Evolutionary conservation across 2,329 filamentous ascomycete species (phyloP), one percentile per base, ranked within the genome.

Genomic region (Fusarium sambucinum): DNA sequence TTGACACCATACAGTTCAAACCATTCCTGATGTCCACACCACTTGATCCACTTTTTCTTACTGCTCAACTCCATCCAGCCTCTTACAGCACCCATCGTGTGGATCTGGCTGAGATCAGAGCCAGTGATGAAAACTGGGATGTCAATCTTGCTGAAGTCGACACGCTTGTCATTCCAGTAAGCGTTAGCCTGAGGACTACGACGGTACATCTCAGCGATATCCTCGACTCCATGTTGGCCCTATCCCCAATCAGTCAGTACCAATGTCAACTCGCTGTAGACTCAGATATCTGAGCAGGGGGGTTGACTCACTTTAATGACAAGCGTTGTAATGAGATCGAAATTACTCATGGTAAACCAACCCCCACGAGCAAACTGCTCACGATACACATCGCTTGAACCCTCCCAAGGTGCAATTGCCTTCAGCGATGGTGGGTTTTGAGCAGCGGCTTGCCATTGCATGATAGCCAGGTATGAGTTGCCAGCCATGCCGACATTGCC

Each of bases 401-500:
- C 63, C 7, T 70, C 67, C 58, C 57, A 68, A 5, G 67, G 66
- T 0, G 67, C 67, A 12, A 69, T 70, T 0, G 61, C 62, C 25
- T 67, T 70, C 1, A 70, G 21, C 1, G 62, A 67, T 21, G 67
- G 67, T 13, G 66, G 67, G 1, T 68, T 68, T 8, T 68, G 57
- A 0, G 67, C 62, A 12, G 67, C 67, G 21, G 58, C 54, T 2
- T 64, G 61, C 66, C 67, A 74, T 40, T 74, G 73, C 27, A 65
- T 63, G 0, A 75, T 75, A 0, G 73, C 73, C 4, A 75, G 23
- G 0, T 67, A 74, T 2, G 75, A 77, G 51, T 77, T 79, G 0
- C 77, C 77, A 5, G 73, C 73, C 69, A 79, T 73, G 2, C 75
- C 77, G 3, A 76, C 64, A 7, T 65, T 78, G 6, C 76, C 77